Evolutionary conservation across 306 rosid genomes (phyloP).

Genomic region (Fragaria iinumae): DNA sequence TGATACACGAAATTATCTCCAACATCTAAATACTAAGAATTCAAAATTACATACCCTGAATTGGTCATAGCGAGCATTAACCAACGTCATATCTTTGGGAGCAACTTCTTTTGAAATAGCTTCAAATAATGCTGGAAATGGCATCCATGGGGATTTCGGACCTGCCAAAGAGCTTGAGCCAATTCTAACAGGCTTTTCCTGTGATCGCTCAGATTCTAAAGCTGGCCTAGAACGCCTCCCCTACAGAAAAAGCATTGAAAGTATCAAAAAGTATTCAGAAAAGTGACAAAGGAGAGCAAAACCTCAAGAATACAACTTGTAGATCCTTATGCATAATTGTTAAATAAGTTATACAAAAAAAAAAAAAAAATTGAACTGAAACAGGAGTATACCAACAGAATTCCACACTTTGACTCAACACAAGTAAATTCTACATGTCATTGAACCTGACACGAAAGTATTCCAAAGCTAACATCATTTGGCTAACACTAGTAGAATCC

Average conservation of each 20-base stretch:
- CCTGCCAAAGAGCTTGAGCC: slow-evolving; percentile 16
- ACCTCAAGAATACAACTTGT: background rate
- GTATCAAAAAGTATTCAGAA: background rate
- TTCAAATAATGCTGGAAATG: slow-evolving; percentile 13
- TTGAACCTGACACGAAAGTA: background rate
- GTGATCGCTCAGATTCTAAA: background rate
- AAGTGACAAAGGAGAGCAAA: background rate
- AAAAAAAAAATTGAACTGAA: background rate
- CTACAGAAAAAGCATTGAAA: slow-evolving; percentile 6
- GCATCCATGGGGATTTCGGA: slow-evolving; percentile 23
- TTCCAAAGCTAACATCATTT: background rate
- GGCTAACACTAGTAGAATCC: background rate
- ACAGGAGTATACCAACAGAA: background rate
- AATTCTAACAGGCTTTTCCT: slow-evolving; percentile 12
- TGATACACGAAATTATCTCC: background rate
- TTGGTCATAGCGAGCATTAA: slow-evolving; percentile 18
- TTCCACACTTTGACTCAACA: background rate
- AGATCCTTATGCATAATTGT: background rate
- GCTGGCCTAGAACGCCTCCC: slow-evolving; percentile 14
- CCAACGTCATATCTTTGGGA: slow-evolving; percentile 12
- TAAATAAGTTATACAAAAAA: background rate
- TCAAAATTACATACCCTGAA: slow-evolving; percentile 15
- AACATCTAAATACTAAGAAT: background rate
- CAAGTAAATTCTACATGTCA: background rate
- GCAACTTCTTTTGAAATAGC: slow-evolving; percentile 12